These are phyloP conservation scores for Hypoxylon sp. DNA, from an alignment of 2,329 filamentous ascomycete genomes.

Conservation along the genomic window DNA sequence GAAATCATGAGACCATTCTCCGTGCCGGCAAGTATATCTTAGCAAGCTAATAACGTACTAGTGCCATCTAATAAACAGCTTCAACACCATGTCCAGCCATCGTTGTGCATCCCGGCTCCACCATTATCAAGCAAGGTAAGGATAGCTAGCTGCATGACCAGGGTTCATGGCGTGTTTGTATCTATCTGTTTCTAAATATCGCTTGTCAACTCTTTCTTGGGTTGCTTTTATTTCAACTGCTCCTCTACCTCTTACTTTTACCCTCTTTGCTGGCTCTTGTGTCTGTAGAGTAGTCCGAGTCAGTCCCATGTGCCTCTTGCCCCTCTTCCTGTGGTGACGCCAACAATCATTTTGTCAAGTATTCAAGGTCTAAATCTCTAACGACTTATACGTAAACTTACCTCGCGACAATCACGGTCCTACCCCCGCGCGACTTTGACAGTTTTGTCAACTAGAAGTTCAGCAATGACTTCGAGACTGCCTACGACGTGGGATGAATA, in stretches of 20 bases:
- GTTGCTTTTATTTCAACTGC: conserved; percentile 15
- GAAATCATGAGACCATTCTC: conserved; percentile 35
- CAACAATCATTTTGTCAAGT: conserved; percentile 14
- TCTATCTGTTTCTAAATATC: conserved; percentile 26
- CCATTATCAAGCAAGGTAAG: conserved; percentile 39
- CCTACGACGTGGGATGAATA: conserved; percentile 64
- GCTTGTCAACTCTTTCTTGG: conserved; percentile 21
- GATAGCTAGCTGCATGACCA: conserved; percentile 26
- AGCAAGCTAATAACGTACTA: conserved; percentile 28
- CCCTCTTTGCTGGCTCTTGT: conserved; percentile 10
- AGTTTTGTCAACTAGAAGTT: neutral
- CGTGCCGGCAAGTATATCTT: conserved; percentile 29
- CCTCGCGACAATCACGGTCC: neutral
- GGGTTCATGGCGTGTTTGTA: conserved; percentile 23
- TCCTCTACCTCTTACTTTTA: conserved; percentile 8
- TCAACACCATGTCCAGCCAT: conserved; percentile 37
- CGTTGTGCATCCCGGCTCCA: conserved; percentile 35
- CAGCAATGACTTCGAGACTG: conserved; percentile 48
- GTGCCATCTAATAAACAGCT: conserved; percentile 24
- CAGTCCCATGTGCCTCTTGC: conserved; percentile 15
- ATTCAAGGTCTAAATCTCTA: neutral
- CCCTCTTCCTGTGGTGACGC: conserved; percentile 16
- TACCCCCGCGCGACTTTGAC: neutral
- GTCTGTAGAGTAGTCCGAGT: conserved; percentile 6
- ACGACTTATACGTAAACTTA: neutral